Evolutionary conservation across 2,329 filamentous ascomycete species (phyloP), one percentile per base, ranked within the genome.

Genomic region (Colletotrichum eleusines): DNA sequence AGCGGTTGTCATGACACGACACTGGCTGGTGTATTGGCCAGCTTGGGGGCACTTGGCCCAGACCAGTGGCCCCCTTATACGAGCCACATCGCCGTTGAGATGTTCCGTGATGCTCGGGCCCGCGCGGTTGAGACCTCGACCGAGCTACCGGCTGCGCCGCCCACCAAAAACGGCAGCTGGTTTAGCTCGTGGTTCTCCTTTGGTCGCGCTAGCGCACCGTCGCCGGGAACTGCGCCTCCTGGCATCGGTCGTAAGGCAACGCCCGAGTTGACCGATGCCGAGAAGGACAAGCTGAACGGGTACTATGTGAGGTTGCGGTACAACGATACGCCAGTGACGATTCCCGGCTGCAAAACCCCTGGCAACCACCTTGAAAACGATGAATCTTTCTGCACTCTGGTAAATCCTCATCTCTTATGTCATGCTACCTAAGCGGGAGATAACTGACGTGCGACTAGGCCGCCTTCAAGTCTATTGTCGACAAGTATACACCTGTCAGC

Each of bases 1-100:
- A 93, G 90, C 74, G 95, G 95, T 40, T 97, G 95, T 77, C 95
- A 98, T 80, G 95, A 98, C 78, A 98, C 96, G 2, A 98, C 96
- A 0, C 87, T 99, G 6, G 96, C 94, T 3, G 93, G 88, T 1
- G 84, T 94, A 1, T 83, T 99, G 35, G 84, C 91, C 20, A 93
- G 93, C 74, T 81, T 98, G 8, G 96, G 95, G 3, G 92, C 92
- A 3, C 96, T 94, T 78, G 85, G 93, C 51, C 83, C 84, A 26
- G 88, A 88, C 58, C 86, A 87, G 44, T 99, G 96, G 96, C 96
- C 96, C 0, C 95, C 94, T 0, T 99, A 95, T 77, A 98, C 95
- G 0, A 95, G 93, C 75, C 94, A 97, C 76, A 87, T 99, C 74
- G 95, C 96, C 40, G 85, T 99, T 65, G 96, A 99, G 81, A 86